These are phyloP conservation scores for Eimeria maxima DNA, from an alignment of 169 alveolate species.

Conservation along the genomic window DNA sequence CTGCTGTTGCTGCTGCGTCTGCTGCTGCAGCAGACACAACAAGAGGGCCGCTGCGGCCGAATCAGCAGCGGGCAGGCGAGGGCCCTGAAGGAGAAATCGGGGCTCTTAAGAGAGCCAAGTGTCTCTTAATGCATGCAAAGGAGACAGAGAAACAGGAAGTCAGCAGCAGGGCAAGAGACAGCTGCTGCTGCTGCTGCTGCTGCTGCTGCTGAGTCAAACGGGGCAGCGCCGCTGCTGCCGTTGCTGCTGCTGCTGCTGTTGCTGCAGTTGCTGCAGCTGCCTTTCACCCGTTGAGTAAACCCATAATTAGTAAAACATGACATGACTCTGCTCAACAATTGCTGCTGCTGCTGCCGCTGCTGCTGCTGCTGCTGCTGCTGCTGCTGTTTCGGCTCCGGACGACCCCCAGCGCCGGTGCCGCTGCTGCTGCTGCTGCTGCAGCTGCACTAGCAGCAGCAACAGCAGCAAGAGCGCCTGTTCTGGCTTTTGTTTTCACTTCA, in stretches of 20 bases:
- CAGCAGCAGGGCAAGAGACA: constrained; percentile 68
- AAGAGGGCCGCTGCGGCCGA: neutral
- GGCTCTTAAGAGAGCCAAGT: neutral
- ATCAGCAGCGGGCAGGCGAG: neutral
- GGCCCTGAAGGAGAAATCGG: constrained; percentile 27
- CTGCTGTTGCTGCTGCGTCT: too few relatives aligned
- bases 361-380: constrained; percentile 46
- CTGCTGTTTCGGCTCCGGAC: constrained; percentile 53
- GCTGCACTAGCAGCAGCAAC: constrained; percentile 10
- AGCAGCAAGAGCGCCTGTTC: neutral
- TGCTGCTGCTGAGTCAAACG: constrained; percentile 52
- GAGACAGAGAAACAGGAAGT: constrained; percentile 42
- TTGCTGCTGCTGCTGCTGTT: constrained; percentile 58
- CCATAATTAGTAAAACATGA: neutral
- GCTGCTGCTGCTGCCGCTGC: constrained; percentile 45
- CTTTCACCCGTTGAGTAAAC: constrained; percentile 15
- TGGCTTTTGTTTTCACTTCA: neutral
- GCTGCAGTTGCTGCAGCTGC: constrained; percentile 53
- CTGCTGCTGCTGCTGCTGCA: constrained; percentile 41
- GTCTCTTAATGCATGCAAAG: constrained; percentile 2
- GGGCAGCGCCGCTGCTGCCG: constrained; percentile 62
- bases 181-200: constrained; percentile 59
- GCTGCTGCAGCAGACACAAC: too few relatives aligned
- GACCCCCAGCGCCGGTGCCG: constrained; percentile 61
- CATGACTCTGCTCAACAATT: constrained; percentile 44